Base-by-base conservation (phyloP, 441 rosid species). In the Croton setiger region DNA sequence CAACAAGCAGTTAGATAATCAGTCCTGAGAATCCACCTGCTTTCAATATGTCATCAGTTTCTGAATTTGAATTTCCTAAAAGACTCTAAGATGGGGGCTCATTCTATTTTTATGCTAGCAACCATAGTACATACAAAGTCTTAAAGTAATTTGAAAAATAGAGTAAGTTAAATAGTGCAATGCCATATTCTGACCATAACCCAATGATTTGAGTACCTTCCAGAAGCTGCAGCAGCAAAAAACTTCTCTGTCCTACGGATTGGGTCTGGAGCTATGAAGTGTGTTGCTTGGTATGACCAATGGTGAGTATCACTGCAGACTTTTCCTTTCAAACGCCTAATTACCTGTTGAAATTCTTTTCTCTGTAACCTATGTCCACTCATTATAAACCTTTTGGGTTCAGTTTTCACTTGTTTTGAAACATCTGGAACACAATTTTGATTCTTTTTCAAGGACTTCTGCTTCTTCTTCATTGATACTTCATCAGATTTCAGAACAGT, bases 241-340 rank as follows among this genome's bases (percentile, higher is more conserved):
- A 93, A 81, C 73, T 89, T 93, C 67, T 91, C 97, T 7, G 97
- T 93, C 81, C 98, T 82, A 58, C 91, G 84, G 77, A 92, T 60
- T 47, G 95, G 88, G 60, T 86, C 87, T 55, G 93, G 78, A 61
- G 85, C 80, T 60, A 92, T 84, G 70, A 87, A 91, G 60, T 95
- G 98, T 60, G 99, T 95, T 73, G 96, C 98, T 77, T 91, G 96
- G 80, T 90, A 92, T 60, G 96, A 91, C 97, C 99, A 95, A 21
- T 89, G 93, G 79, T 92, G 97, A 78, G 97, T 92, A 78, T 92
- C 95, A 70, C 86, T 85, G 74, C 96, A 95, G 54, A 74, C 64
- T 81, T 83, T 91, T 57, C 98, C 99, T 75, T 82, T 88, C 81
- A 95, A 70, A 36, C 78, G 67, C 81, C 73, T 86, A 68, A 91